phyloP scores from a whole-genome alignment of 1,139 yeast species.

The Hansenula anomala region DNA sequence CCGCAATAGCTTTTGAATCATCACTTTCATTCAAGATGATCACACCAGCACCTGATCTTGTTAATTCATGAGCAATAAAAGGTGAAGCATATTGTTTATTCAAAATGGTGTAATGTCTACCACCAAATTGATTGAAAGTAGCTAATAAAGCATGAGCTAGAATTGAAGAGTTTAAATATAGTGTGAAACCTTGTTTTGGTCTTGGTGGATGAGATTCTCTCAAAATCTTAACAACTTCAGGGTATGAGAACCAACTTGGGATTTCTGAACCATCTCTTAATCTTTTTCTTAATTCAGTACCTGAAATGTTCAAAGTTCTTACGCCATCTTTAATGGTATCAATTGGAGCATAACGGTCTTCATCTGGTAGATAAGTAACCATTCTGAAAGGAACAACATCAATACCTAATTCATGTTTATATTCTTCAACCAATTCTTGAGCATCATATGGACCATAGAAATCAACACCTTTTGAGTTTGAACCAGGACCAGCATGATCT shows the following conservation, averaged over 20 bases:
- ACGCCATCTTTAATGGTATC: conserved; percentile 79
- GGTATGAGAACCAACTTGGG: conserved; percentile 97
- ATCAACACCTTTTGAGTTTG: conserved; percentile 87
- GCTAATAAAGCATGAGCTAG: conserved; percentile 82
- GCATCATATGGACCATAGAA: conserved; percentile 98
- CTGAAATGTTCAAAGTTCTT: conserved; percentile 87
- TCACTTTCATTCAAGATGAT: conserved; percentile 46
- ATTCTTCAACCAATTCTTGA: conserved; percentile 77
- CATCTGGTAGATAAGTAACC: conserved; percentile 95
- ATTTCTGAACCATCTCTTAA: conserved; percentile 83
- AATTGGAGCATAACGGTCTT: conserved; percentile 92
- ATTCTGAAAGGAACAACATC: conserved; percentile 94
- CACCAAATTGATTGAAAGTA: conserved; percentile 82
- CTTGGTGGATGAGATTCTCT: conserved; percentile 95
- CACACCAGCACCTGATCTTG: conserved; percentile 88
- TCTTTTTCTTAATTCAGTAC: conserved; percentile 89
- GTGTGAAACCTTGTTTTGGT: conserved; percentile 79
- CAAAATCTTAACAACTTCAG: conserved; percentile 87
- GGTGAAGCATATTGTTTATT: conserved; percentile 44
- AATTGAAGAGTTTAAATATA: conserved; percentile 50
- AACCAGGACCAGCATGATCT: conserved; percentile 98
- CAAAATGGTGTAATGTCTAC: conserved; percentile 76
- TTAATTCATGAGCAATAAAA: conserved; percentile 62
- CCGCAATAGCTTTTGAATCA: conserved; percentile 33
- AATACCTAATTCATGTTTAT: conserved; percentile 73